Conservation (phyloP, 257 asterid genomes). For the Solanum lignicaule region DNA sequence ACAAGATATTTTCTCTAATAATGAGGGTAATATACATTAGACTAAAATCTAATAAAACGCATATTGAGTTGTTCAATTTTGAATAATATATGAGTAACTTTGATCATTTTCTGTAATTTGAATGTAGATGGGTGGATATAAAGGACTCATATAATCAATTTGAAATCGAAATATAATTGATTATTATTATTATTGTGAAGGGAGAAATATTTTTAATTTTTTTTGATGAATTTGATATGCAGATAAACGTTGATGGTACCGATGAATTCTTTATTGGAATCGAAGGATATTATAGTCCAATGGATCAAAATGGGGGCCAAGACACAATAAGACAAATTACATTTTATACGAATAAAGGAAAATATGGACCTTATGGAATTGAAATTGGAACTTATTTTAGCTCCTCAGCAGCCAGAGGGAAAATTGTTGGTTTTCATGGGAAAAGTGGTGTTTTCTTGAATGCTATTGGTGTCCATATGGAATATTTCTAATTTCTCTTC, state of each 20-base stretch:
- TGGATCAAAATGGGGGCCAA: neutral
- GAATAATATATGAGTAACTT: neutral
- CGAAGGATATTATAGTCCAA: neutral
- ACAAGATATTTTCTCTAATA: too few species aligned
- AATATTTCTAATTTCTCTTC: neutral
- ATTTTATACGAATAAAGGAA: neutral
- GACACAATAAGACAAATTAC: neutral
- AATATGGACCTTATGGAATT: slow-evolving; percentile 10
- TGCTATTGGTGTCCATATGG: slow-evolving; percentile 10
- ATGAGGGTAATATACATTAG: too few species aligned
- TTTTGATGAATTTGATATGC: neutral
- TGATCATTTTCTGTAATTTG: neutral
- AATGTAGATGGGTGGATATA: neutral
- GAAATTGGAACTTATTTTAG: slow-evolving; percentile 9
- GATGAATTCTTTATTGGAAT: neutral
- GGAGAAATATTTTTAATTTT: neutral
- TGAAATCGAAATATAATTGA: neutral
- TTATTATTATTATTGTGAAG: neutral
- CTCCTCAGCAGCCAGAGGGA: neutral
- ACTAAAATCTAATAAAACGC: too few species aligned
- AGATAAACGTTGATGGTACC: neutral
- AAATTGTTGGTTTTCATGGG: slow-evolving; percentile 9
- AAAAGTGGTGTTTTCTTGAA: neutral
- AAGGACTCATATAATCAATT: neutral
- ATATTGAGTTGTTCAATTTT: too few species aligned